Evolutionary conservation across 257 asterid genomes (phyloP).

Genomic region (Solanum pimpinellifolium): DNA sequence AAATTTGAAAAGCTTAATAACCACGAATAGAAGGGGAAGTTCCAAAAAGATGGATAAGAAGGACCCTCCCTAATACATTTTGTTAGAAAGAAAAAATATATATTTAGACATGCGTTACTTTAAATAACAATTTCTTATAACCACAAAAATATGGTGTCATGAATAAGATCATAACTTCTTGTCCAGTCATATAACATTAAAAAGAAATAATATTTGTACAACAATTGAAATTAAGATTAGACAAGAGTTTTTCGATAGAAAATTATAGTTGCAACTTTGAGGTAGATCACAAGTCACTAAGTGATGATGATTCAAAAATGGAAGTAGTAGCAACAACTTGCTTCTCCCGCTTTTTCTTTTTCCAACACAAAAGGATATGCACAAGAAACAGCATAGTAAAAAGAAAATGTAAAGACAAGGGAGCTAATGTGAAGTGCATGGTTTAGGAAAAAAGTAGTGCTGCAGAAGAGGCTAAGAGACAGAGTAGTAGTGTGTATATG

Average conservation of each 20-base stretch:
- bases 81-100: no score
- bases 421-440: conserved; percentile 40
- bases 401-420: conserved; percentile 12
- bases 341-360: conserved; percentile 11
- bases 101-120: not conserved
- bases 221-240: not conserved
- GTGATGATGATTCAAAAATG: not conserved
- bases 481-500: conserved; percentile 27
- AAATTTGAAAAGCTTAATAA: not conserved
- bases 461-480: conserved; percentile 19
- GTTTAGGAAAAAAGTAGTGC: conserved; percentile 41
- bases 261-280: not conserved
- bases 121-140: not conserved
- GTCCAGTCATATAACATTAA: not conserved
- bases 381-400: not conserved
- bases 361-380: not conserved
- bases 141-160: not conserved
- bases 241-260: not conserved
- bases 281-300: not conserved
- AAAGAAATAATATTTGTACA: not conserved
- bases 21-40: not conserved
- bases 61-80: not conserved
- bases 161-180: not conserved
- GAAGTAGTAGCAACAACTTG: conserved; percentile 1
- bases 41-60: not conserved